phyloP scores from a whole-genome alignment of 2,329 filamentous ascomycete species.

The Aspergillus cejpii region DNA sequence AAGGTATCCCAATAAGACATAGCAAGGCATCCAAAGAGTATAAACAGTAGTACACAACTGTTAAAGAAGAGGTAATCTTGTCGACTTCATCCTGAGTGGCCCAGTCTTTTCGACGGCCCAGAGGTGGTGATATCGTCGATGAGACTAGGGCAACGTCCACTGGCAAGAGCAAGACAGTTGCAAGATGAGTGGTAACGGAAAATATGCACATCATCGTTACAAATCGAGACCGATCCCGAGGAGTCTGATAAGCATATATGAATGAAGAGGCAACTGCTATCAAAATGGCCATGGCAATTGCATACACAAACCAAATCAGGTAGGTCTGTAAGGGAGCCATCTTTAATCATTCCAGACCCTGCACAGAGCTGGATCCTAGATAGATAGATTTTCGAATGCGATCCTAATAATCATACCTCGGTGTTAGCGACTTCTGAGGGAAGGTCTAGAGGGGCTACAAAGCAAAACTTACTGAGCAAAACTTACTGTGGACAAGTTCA shows the following conservation, averaged over 20 bases:
- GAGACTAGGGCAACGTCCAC: slow-evolving; percentile 95
- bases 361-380: slow-evolving; percentile 13
- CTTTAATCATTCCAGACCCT: slow-evolving; percentile 12
- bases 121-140: slow-evolving; percentile 67
- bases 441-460: no score
- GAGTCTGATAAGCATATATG: slow-evolving; percentile 84
- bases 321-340: slow-evolving; percentile 75
- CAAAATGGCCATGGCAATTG: slow-evolving; percentile 68
- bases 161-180: slow-evolving; percentile 84
- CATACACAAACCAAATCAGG: slow-evolving; percentile 93
- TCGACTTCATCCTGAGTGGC: slow-evolving; percentile 75
- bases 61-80: slow-evolving; percentile 70
- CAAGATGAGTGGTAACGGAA: slow-evolving; percentile 78
- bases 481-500: no score
- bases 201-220: slow-evolving; percentile 81
- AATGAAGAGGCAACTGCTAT: slow-evolving; percentile 74
- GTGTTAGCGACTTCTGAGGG: no score
- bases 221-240: slow-evolving; percentile 72
- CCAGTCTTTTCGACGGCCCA: slow-evolving; percentile 89
- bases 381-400: no score
- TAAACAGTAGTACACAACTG: slow-evolving; percentile 83
- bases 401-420: no score
- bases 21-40: slow-evolving; percentile 88
- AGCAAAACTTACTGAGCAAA: no score
- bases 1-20: slow-evolving; percentile 83